These are phyloP conservation scores for Trifolium pratense DNA, from an alignment of 306 rosid species.

Conservation along the genomic window DNA sequence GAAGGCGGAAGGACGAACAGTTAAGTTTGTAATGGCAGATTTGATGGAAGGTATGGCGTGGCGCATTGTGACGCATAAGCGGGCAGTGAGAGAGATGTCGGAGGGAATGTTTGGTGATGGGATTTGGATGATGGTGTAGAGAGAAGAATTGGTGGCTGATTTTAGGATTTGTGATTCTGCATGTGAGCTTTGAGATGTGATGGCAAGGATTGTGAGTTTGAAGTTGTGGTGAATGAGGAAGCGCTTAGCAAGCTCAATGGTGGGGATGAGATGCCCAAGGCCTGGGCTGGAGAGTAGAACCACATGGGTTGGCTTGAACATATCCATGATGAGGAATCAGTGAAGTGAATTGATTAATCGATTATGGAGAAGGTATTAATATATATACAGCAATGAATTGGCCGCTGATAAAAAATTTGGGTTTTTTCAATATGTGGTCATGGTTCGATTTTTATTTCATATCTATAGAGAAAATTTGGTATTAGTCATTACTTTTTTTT, in stretches of 20 bases:
- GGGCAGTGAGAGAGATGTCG: conserved; percentile 14
- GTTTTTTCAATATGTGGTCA: no score
- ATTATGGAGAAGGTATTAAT: background rate
- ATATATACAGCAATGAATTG: no score
- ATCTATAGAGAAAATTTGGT: no score
- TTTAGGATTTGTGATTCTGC: conserved; percentile 41
- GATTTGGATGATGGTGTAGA: conserved; percentile 46
- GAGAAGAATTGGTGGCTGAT: conserved; percentile 16
- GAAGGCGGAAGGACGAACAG: conserved; percentile 39
- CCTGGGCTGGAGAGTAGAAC: conserved; percentile 62
- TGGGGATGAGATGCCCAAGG: conserved; percentile 60
- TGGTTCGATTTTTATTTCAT: no score
- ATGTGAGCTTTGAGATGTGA: conserved; percentile 41
- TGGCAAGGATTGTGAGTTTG: conserved; percentile 50
- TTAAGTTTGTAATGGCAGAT: conserved; percentile 6
- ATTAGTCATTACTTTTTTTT: no score
- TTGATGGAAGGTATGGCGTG: conserved; percentile 27
- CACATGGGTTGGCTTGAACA: conserved; percentile 32
- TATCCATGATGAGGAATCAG: conserved; percentile 21
- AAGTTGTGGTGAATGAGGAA: conserved; percentile 42
- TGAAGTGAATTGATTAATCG: background rate
- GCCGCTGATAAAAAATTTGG: no score
- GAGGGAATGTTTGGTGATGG: conserved; percentile 33
- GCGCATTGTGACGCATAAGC: conserved; percentile 44
- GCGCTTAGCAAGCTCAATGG: conserved; percentile 53